A percentile compares a stretch with the other conserved stretches of the same genome.
Conservation (phyloP, 768 basidiomycete species). For the Suillus cothurnatus region DNA sequence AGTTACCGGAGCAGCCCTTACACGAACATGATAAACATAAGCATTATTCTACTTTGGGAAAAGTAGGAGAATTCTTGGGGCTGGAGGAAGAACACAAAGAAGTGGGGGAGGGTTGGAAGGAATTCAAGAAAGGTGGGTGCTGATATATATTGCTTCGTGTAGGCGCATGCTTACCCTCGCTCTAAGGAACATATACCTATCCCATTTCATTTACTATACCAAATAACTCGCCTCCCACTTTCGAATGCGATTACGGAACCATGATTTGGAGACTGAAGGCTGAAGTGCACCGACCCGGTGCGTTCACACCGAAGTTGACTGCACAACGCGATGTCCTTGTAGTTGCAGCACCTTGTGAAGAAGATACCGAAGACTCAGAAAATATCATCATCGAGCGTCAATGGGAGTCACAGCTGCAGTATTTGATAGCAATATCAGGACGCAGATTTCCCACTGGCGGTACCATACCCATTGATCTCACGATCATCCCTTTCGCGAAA, state of each 20-base stretch:
- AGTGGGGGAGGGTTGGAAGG: constrained; percentile 69
- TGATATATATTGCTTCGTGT: background rate
- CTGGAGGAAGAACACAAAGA: constrained; percentile 33
- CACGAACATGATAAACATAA: constrained; percentile 27
- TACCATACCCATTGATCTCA: constrained; percentile 73
- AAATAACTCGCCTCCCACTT: constrained; percentile 73
- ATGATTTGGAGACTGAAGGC: constrained; percentile 83
- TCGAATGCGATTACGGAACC: constrained; percentile 73
- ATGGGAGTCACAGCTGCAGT: constrained; percentile 90
- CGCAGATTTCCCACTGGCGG: constrained; percentile 90
- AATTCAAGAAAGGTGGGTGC: constrained; percentile 80
- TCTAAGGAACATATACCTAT: constrained; percentile 86
- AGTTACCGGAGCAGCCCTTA: constrained; percentile 4
- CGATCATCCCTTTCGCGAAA: constrained; percentile 85
- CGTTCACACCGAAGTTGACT: constrained; percentile 76
- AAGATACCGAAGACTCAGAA: constrained; percentile 79
- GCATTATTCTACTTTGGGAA: background rate
- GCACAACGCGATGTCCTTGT: constrained; percentile 74
- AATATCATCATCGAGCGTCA: constrained; percentile 83
- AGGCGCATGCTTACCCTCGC: constrained; percentile 8
- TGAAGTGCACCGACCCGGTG: constrained; percentile 82
- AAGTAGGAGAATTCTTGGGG: constrained; percentile 3
- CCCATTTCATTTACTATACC: constrained; percentile 93
- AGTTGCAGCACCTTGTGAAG: constrained; percentile 75
- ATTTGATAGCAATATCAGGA: constrained; percentile 75